Evolutionary conservation across 495 filamentous ascomycete genomes (phyloP).

Genomic region (Penicillium alfredii): DNA sequence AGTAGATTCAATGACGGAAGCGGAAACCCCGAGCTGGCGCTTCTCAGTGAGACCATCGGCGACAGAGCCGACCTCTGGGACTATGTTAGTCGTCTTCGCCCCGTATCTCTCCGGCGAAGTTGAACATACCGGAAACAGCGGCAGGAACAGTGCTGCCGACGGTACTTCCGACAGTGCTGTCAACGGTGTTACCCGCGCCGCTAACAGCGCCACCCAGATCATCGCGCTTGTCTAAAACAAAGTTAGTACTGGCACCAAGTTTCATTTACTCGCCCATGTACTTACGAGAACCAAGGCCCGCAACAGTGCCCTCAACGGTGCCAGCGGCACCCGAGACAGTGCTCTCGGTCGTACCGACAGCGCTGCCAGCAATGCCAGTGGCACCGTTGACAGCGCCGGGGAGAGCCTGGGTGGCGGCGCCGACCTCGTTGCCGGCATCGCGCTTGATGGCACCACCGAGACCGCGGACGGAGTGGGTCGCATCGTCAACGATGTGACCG

Average conservation of each 20-base stretch:
- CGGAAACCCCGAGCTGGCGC: not conserved
- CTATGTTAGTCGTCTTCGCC: no score
- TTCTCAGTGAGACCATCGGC: no score
- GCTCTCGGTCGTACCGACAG: constrained; percentile 18
- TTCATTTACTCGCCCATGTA: no score
- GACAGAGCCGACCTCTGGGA: no score
- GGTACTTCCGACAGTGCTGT: not conserved
- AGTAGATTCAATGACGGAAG: not conserved
- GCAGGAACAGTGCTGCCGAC: not conserved
- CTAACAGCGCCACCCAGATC: constrained; percentile 9
- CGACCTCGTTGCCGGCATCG: not conserved
- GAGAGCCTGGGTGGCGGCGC: constrained; percentile 4
- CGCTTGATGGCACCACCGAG: constrained; percentile 1
- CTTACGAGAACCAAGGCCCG: no score
- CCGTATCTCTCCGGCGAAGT: no score
- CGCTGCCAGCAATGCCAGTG: constrained; percentile 11
- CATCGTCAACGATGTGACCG: not conserved
- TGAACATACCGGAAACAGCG: not conserved
- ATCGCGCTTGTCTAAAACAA: no score
- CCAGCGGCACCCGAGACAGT: constrained; percentile 8
- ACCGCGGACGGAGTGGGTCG: not conserved
- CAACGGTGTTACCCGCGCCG: constrained; percentile 2
- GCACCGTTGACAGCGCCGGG: constrained; percentile 14
- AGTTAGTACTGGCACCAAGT: no score
- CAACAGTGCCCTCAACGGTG: constrained; percentile 6